Percentiles rank a stretch among this genome's conserved stretches.
phyloP scores from a whole-genome alignment of 2,329 filamentous ascomycete genomes.

The Colletotrichum salicis region DNA sequence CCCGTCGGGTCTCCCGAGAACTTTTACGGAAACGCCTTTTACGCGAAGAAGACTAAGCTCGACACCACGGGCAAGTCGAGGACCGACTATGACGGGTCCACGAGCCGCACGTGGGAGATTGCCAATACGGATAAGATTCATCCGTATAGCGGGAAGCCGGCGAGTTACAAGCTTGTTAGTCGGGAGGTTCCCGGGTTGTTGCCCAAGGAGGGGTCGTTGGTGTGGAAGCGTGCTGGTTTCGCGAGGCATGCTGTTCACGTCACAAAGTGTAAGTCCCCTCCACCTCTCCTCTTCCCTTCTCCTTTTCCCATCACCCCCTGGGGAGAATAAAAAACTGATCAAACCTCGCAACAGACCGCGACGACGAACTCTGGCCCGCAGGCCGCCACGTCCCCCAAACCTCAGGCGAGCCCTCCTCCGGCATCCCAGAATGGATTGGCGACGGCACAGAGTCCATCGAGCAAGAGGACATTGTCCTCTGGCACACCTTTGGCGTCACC shows the following conservation, averaged over 20 bases:
- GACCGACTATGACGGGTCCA: slow-evolving; percentile 84
- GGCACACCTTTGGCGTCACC: slow-evolving; percentile 92
- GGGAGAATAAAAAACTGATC: neutral
- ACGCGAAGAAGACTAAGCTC: slow-evolving; percentile 83
- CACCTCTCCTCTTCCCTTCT: no score
- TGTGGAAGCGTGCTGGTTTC: slow-evolving; percentile 91
- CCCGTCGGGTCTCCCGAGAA: slow-evolving; percentile 85
- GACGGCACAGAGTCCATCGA: slow-evolving; percentile 74
- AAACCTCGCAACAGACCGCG: slow-evolving; percentile 66
- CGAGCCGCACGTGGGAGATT: slow-evolving; percentile 90
- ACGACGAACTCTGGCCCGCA: slow-evolving; percentile 85
- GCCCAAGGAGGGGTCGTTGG: slow-evolving; percentile 82
- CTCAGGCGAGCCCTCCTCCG: slow-evolving; percentile 78
- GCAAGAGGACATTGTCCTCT: slow-evolving; percentile 88
- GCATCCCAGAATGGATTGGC: slow-evolving; percentile 81
- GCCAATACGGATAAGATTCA: slow-evolving; percentile 86
- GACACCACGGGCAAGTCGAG: slow-evolving; percentile 74
- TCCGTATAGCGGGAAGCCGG: slow-evolving; percentile 85
- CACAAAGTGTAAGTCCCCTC: slow-evolving; percentile 76
- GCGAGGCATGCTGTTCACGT: slow-evolving; percentile 89
- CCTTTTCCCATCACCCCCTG: neutral
- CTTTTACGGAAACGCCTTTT: slow-evolving; percentile 90
- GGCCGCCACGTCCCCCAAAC: slow-evolving; percentile 91
- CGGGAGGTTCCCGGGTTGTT: slow-evolving; percentile 82
- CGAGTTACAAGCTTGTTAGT: slow-evolving; percentile 89